Conservation (phyloP, 176 grass and related monocot genomes). For the Poa pratensis region DNA sequence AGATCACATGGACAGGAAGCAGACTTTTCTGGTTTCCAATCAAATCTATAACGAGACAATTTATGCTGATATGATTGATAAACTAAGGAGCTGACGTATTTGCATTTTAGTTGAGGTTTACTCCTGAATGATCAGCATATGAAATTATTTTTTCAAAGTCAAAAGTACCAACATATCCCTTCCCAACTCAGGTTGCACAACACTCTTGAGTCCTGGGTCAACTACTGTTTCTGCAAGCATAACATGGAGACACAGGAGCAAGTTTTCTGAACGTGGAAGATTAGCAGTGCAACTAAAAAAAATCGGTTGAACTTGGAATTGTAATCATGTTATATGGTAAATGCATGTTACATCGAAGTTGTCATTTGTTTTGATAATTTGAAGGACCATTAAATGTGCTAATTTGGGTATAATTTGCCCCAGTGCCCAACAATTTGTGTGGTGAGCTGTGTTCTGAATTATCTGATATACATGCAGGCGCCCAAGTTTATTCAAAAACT, state of each 20-base stretch:
- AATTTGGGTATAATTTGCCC: neutral
- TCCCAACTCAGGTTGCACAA: constrained; percentile 6
- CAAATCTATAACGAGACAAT: too few relatives aligned
- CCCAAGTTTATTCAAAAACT: constrained; percentile 10
- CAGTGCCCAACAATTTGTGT: neutral
- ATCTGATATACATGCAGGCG: neutral
- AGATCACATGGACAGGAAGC: neutral
- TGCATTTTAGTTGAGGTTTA: neutral
- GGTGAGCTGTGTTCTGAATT: neutral
- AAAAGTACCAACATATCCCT: neutral
- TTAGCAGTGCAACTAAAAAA: neutral
- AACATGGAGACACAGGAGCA: neutral
- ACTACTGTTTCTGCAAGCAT: constrained; percentile 7
- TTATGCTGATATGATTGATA: too few relatives aligned
- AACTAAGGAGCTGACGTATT: constrained; percentile 6
- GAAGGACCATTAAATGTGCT: neutral
- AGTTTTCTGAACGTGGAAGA: neutral
- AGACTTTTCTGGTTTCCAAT: too few relatives aligned
- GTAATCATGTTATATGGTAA: neutral
- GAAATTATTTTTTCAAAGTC: neutral
- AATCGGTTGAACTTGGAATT: neutral
- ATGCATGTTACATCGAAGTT: neutral
- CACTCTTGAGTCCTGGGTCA: neutral
- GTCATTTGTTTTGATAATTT: neutral
- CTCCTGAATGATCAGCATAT: neutral